A percentile compares a stretch with the other conserved stretches of the same genome.
Evolutionary conservation across 768 basidiomycete genomes (phyloP).

Genomic region (Xerocomus potaroensis): DNA sequence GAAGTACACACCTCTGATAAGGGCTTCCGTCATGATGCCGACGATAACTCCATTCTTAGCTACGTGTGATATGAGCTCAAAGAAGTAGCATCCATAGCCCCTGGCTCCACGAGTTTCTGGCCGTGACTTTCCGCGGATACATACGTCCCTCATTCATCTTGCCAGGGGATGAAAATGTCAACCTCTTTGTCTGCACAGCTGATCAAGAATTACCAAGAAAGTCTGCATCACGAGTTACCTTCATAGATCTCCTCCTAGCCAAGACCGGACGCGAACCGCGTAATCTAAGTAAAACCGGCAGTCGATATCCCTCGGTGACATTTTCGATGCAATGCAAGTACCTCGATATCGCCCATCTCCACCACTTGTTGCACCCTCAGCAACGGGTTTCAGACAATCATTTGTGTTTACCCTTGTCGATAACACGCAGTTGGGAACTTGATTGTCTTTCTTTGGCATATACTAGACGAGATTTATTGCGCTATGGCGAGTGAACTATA

Average conservation of each 20-base stretch:
- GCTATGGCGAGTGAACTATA: constrained; percentile 26
- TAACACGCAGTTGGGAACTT: constrained; percentile 18
- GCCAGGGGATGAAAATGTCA: constrained; percentile 27
- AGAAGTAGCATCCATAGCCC: constrained; percentile 27
- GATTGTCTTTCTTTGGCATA: constrained; percentile 24
- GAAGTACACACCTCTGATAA: constrained; percentile 23
- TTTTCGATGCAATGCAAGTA: neutral
- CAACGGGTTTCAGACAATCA: neutral
- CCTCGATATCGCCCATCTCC: constrained; percentile 31
- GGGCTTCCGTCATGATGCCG: constrained; percentile 30
- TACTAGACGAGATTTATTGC: constrained; percentile 22
- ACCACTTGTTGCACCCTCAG: constrained; percentile 23
- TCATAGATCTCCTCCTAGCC: constrained; percentile 30
- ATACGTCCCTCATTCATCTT: constrained; percentile 21
- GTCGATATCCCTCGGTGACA: neutral
- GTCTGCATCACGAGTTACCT: constrained; percentile 8
- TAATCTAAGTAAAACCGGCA: constrained; percentile 13
- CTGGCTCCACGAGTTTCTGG: constrained; percentile 27
- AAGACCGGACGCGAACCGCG: constrained; percentile 18
- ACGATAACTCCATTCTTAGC: constrained; percentile 27
- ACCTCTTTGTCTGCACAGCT: constrained; percentile 22
- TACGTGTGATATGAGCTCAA: constrained; percentile 27
- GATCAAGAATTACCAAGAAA: neutral
- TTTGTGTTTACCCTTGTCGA: constrained; percentile 28
- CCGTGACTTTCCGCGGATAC: constrained; percentile 26